phyloP scores from a whole-genome alignment of 1,284 basidiomycete genomes.

The Calocybe gambosa region DNA sequence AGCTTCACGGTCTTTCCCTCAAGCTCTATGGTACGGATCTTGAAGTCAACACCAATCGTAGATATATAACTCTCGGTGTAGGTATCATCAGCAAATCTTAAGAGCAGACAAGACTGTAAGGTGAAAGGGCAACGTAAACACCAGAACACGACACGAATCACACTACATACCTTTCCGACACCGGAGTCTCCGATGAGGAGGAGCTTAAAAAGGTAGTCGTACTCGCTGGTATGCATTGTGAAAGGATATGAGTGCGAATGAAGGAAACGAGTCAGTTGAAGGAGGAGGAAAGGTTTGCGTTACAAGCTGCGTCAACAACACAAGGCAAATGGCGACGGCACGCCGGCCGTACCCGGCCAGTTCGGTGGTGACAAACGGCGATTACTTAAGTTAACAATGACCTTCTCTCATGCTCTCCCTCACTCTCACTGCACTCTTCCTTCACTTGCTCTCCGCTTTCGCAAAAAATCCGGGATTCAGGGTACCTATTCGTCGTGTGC shows the following conservation, averaged over 20 bases:
- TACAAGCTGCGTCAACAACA: constrained; percentile 33
- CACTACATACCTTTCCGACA: constrained; percentile 79
- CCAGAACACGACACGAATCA: constrained; percentile 9
- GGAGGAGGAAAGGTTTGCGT: constrained; percentile 19
- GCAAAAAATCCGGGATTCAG: constrained; percentile 22
- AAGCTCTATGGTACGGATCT: constrained; percentile 99
- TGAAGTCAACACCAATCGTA: constrained; percentile 99
- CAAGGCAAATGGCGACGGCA: constrained; percentile 21
- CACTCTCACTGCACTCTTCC: constrained; percentile 5
- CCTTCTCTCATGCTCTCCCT: constrained; percentile 3
- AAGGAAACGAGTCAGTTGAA: constrained; percentile 16
- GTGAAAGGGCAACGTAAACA: constrained; percentile 17
- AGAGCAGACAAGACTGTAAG: constrained; percentile 86
- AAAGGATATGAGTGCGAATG: constrained; percentile 13
- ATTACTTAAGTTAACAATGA: not conserved
- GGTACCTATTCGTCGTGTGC: constrained; percentile 13
- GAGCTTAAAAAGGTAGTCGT: constrained; percentile 98
- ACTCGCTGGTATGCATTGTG: constrained; percentile 85
- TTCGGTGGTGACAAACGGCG: constrained; percentile 7
- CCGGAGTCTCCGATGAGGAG: constrained; percentile 91
- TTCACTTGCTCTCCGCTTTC: not conserved
- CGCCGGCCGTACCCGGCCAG: constrained; percentile 18
- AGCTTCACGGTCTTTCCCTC: constrained; percentile 99
- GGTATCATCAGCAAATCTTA: constrained; percentile 99
- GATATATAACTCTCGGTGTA: constrained; percentile 99